These are phyloP conservation scores for Gaultheria prostrata DNA, from an alignment of 148 eudicot genomes.

Conservation along the genomic window DNA sequence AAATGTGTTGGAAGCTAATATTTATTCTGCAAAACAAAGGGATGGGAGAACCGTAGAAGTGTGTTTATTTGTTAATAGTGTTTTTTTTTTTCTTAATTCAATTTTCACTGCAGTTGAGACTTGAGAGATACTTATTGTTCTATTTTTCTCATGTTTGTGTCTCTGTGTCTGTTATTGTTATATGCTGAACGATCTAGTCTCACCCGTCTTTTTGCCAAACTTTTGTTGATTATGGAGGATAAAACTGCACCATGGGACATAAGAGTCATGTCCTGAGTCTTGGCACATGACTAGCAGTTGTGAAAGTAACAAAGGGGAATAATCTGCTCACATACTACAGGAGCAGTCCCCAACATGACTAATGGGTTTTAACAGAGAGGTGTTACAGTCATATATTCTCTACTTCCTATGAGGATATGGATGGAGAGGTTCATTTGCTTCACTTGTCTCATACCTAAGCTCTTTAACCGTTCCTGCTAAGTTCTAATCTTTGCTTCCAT, in stretches of 20 bases:
- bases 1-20: not conserved
- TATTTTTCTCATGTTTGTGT: not conserved
- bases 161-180: not conserved
- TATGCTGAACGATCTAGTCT: not conserved
- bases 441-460: not conserved
- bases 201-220: not conserved
- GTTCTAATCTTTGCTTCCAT: conserved; percentile 3
- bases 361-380: not conserved
- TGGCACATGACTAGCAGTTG: not conserved
- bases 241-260: conserved; percentile 3
- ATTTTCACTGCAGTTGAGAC: not conserved
- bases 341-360: not conserved
- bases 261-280: conserved; percentile 7
- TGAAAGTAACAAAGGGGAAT: not conserved
- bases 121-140: not conserved
- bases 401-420: not conserved
- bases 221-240: conserved; percentile 1
- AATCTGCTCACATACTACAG: not conserved
- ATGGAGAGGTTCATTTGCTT: not conserved
- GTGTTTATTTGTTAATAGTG: not conserved
- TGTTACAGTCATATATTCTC: not conserved
- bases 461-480: not conserved
- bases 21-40: not conserved
- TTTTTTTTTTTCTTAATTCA: not conserved
- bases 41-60: not conserved